Percentiles rank a stretch among this genome's conserved stretches.
Conservation (phyloP, 1,284 basidiomycete species). For the Tranzscheliella williamsii region DNA sequence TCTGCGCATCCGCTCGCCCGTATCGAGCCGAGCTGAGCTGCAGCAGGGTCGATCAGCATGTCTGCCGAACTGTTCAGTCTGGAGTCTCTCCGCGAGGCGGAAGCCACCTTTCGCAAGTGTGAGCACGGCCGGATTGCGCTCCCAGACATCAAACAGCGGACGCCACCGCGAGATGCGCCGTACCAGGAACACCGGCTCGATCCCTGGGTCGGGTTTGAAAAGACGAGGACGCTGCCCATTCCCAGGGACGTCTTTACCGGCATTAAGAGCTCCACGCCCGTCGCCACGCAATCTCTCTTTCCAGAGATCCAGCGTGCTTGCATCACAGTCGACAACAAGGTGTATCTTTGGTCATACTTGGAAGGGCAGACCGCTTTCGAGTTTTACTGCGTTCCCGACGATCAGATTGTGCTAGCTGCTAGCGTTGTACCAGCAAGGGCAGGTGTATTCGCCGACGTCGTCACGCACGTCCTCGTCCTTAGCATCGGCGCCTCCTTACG, state of each 20-base stretch:
- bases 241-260: slow-evolving; percentile 49
- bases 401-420: slow-evolving; percentile 74
- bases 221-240: slow-evolving; percentile 47
- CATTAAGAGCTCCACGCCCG: slow-evolving; percentile 47
- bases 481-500: slow-evolving; percentile 67
- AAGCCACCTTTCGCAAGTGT: slow-evolving; percentile 24
- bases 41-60: slow-evolving; percentile 16
- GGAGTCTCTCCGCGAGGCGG: slow-evolving; percentile 32
- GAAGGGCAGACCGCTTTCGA: slow-evolving; percentile 87
- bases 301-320: slow-evolving; percentile 92
- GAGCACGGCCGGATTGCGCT: slow-evolving; percentile 33
- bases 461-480: slow-evolving; percentile 84
- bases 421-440: slow-evolving; percentile 58
- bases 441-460: slow-evolving; percentile 88
- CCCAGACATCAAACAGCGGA: slow-evolving; percentile 38
- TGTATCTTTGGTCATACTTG: slow-evolving; percentile 95
- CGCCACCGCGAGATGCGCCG: slow-evolving; percentile 45
- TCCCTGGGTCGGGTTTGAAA: slow-evolving; percentile 47
- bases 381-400: slow-evolving; percentile 87
- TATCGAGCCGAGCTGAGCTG: neutral
- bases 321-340: slow-evolving; percentile 90
- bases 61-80: slow-evolving; percentile 22
- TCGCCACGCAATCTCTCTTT: slow-evolving; percentile 70
- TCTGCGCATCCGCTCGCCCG: neutral
- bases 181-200: slow-evolving; percentile 50